Evolutionary conservation across 2,329 filamentous ascomycete genomes (phyloP), one percentile per base, ranked within the genome.

Genomic region (Penicillium crustosum): DNA sequence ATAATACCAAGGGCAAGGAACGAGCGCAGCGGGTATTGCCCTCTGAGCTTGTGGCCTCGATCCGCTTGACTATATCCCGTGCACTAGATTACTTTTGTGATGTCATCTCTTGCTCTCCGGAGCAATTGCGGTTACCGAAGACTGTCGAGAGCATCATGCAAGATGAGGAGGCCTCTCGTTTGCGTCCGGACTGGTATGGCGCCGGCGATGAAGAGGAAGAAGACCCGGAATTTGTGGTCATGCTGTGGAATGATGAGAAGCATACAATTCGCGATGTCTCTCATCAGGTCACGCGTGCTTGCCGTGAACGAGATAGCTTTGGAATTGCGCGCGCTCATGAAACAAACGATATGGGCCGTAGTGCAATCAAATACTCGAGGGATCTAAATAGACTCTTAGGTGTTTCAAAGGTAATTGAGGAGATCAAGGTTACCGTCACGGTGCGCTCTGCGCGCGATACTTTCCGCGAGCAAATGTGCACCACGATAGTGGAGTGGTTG

Each of bases 171-270:
- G 82, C 84, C 58, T 96, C 93, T 17, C 84, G 93, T 21, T 79
- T 97, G 35, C 86, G 84, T 8, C 85, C 89, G 0, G 87, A 86
- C 48, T 93, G 92, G 75, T 94, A 93, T 65, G 80, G 83, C 35
- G 76, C 78, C 39, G 85, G 84, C 1, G 86, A 90, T 66, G 79
- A 85, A 38, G 71, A 77, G 7, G 84, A 88, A 55, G 81, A 85
- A 3, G 82, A 88, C 25, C 85, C 85, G 13, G 91, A 96, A 67
- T 99, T 89, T 73, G 89, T 90, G 6, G 79, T 99, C 44, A 80
- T 97, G 17, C 80, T 99, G 6, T 99, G 94, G 94, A 99, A 99
- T 67, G 94, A 99, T 64, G 94, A 99, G 77, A 99, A 99, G 75
- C 94, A 99, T 73, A 99, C 94, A 0, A 88, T 97, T 43, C 85